A percentile compares a stretch with the other conserved stretches of the same genome.
phyloP scores from a whole-genome alignment of 495 filamentous ascomycete species.

The Penicillium samsonianum region DNA sequence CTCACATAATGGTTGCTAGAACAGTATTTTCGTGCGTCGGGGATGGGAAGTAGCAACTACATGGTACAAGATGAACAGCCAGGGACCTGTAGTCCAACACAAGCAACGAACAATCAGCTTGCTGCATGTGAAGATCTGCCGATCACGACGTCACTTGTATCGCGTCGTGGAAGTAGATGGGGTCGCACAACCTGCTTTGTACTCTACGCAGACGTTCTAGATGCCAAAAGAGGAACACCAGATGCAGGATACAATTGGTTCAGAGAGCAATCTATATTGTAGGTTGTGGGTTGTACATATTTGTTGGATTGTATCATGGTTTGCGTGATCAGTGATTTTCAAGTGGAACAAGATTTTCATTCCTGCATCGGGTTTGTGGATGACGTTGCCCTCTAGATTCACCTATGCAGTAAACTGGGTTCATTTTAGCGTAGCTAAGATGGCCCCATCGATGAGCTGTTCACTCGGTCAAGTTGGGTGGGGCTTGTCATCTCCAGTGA shows the following conservation, averaged over 20 bases:
- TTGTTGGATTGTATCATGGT: background rate
- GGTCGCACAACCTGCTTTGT: background rate
- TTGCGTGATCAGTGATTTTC: background rate
- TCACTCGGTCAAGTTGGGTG: background rate
- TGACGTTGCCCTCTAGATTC: constrained; percentile 11
- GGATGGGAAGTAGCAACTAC: background rate
- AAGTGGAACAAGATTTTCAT: background rate
- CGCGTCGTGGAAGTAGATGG: background rate
- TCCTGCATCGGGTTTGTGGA: background rate
- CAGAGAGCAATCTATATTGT: background rate
- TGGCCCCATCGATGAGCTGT: background rate
- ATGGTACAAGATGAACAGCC: background rate
- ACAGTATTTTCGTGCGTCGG: background rate
- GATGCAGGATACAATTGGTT: background rate
- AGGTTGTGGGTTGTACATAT: too few species aligned
- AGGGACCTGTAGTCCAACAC: background rate
- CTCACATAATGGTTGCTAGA: background rate
- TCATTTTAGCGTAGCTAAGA: background rate
- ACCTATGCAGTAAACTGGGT: too few species aligned
- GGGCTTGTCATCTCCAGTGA: background rate
- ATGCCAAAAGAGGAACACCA: background rate
- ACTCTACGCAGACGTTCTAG: background rate
- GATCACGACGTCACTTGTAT: constrained; percentile 22
- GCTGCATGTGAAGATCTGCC: constrained; percentile 11
- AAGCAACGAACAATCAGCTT: background rate